phyloP scores from a whole-genome alignment of 148 eudicot species.

The Talinum fruticosum region DNA sequence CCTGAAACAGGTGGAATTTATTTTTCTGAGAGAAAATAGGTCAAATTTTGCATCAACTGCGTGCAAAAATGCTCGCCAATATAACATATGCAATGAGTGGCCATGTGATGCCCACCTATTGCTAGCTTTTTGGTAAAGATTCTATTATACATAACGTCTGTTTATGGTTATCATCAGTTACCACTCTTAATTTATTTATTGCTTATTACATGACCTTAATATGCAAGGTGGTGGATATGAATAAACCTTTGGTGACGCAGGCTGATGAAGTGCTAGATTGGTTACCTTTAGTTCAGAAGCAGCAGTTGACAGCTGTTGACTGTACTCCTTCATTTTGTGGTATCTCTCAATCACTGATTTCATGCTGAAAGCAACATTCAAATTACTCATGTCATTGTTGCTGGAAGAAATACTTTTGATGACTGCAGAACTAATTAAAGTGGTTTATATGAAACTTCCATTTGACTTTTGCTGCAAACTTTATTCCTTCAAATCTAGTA shows the following conservation, averaged over 20 bases:
- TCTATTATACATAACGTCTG: no score
- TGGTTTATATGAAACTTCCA: not conserved
- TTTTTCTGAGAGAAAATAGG: no score
- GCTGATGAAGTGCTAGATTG: not conserved
- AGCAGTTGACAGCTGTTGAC: conserved; percentile 39
- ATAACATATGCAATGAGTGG: not conserved
- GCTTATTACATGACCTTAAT: not conserved
- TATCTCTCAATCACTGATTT: conserved; percentile 50
- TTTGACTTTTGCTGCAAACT: not conserved
- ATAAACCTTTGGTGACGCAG: not conserved
- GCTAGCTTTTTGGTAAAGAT: not conserved
- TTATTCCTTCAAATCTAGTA: not conserved
- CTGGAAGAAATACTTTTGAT: not conserved
- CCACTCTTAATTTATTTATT: not conserved
- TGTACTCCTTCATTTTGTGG: conserved; percentile 49
- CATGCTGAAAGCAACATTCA: conserved; percentile 45
- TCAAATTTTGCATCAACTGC: no score
- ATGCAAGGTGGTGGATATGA: not conserved
- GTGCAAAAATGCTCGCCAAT: no score
- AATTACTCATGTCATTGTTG: conserved; percentile 11
- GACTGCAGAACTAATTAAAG: not conserved
- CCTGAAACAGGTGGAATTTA: no score
- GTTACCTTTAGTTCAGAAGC: conserved; percentile 47
- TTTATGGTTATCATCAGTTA: not conserved
- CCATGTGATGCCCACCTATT: not conserved